Conservation (phyloP, 176 grass and related monocot species). For the Carex cristatella region DNA sequence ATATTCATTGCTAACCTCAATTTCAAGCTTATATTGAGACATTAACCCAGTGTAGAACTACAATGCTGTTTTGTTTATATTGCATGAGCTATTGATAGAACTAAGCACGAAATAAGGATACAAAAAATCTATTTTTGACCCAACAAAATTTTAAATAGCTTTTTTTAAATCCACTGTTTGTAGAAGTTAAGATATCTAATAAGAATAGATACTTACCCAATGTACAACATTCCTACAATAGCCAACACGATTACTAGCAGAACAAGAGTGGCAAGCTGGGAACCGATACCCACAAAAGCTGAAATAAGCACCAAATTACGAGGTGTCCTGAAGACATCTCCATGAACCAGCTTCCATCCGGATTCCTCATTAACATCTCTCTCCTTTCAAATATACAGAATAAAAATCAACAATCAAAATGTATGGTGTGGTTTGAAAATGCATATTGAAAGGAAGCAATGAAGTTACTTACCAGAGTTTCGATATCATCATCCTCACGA, state of each 20-base stretch:
- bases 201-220: conserved; percentile 54
- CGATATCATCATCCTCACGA: conserved; percentile 97
- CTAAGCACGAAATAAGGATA: not conserved
- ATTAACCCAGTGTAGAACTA: not conserved
- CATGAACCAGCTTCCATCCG: conserved; percentile 99
- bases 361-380: conserved; percentile 99
- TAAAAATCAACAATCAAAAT: not conserved
- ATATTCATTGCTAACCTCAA: not conserved
- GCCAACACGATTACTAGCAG: conserved; percentile 87
- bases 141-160: not conserved
- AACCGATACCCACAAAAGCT: conserved; percentile 86
- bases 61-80: not conserved
- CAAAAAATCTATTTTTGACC: not conserved
- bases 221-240: conserved; percentile 92
- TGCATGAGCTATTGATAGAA: not conserved
- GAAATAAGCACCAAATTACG: conserved; percentile 53
- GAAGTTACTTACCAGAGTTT: conserved; percentile 22
- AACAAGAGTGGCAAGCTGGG: conserved; percentile 75
- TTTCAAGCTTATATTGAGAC: not conserved
- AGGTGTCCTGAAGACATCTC: conserved; percentile 93
- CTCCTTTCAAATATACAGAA: conserved; percentile 44
- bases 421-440: not conserved
- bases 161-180: not conserved
- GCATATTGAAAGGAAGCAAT: not conserved
- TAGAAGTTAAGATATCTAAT: not conserved